Evolutionary conservation across 2,329 filamentous ascomycete species (phyloP).

Genomic region (Pyrenophora teres): DNA sequence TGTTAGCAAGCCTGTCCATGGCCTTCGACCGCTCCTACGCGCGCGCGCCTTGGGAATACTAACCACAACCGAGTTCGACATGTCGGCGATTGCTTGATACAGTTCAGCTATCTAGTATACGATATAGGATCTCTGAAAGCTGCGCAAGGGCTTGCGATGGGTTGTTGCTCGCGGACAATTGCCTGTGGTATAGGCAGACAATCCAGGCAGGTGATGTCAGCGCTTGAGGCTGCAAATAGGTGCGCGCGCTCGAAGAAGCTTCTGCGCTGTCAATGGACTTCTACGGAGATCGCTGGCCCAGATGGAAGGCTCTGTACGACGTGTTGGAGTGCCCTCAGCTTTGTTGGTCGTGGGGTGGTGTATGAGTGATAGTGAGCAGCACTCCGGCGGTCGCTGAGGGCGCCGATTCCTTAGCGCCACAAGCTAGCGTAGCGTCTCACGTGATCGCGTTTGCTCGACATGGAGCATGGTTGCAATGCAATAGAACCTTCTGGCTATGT

Average conservation of each 20-base stretch:
- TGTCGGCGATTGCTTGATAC: conserved; percentile 26
- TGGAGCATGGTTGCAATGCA: background rate
- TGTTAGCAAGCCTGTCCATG: conserved; percentile 35
- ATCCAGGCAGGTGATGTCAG: conserved; percentile 36
- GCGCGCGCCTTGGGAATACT: conserved; percentile 34
- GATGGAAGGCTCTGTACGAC: conserved; percentile 40
- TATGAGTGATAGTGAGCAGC: conserved; percentile 29
- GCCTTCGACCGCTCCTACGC: conserved; percentile 17
- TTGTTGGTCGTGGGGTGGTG: conserved; percentile 41
- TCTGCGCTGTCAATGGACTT: conserved; percentile 27
- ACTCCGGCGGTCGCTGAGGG: conserved; percentile 18
- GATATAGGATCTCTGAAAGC: conserved; percentile 17
- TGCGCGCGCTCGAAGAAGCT: conserved; percentile 32
- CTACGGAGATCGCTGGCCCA: conserved; percentile 29
- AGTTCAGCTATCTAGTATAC: conserved; percentile 25
- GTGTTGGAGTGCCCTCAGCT: conserved; percentile 35
- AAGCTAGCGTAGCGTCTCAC: conserved; percentile 14
- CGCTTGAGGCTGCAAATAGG: conserved; percentile 34
- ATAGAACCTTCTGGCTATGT: background rate
- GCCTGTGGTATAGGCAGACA: conserved; percentile 27
- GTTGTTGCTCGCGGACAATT: conserved; percentile 28
- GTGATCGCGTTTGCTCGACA: conserved; percentile 1
- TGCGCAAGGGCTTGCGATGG: conserved; percentile 22
- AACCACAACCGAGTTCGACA: conserved; percentile 49
- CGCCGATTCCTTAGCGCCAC: conserved; percentile 14